Base-by-base conservation (phyloP, 2,329 filamentous ascomycete species). In the Colletotrichum tropicicola region DNA sequence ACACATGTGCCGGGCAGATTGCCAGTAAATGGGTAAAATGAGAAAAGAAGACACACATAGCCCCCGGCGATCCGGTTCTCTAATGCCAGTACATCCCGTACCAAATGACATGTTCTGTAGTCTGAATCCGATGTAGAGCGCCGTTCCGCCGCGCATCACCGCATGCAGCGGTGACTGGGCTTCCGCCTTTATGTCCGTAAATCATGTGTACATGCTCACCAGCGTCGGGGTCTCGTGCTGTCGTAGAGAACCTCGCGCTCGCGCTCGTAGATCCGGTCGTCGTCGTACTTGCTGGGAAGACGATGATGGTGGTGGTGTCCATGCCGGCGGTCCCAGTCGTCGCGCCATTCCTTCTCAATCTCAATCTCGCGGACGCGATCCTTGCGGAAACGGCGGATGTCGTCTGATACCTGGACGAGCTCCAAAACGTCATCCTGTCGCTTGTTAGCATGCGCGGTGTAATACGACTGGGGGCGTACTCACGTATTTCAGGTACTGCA, bases 401-500 rank as follows among this genome's bases (percentile, higher is more conserved):
- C 87, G 67, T 97, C 92, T 1, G 93, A 93, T 4, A 97, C 77
- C 68, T 96, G 88, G 25, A 97, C 92, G 4, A 98, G 87, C 68
- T 91, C 89, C 44, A 93, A 86, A 48, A 98, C 92, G 70, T 98
- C 93, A 74, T 97, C 93, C 93, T 97, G 71, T 57, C 25, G 10
- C 15, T 10, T 30, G 72, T 83, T 72, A 83, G 79, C 32, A 17
- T 32, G 49, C 6, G 13, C n/a, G 7, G 6, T 9, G 12, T 13
- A 37, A 48, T 55, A 49, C 44, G 9, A 53, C 47, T 37, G 1
- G 3, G 6, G 25, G n/a, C 7, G 13, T 8, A 88, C 93, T 86
- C 84, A 97, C 94, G 74, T 96, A 94, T 80, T 86, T 84, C 56
- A 99, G 84, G 76, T 97, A 98, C 68, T 95, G 89, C 83, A 97